Percentiles rank a stretch among this genome's conserved stretches.
phyloP scores from a whole-genome alignment of 2,329 filamentous ascomycete species.

The Pseudogymnoascus sp. region DNA sequence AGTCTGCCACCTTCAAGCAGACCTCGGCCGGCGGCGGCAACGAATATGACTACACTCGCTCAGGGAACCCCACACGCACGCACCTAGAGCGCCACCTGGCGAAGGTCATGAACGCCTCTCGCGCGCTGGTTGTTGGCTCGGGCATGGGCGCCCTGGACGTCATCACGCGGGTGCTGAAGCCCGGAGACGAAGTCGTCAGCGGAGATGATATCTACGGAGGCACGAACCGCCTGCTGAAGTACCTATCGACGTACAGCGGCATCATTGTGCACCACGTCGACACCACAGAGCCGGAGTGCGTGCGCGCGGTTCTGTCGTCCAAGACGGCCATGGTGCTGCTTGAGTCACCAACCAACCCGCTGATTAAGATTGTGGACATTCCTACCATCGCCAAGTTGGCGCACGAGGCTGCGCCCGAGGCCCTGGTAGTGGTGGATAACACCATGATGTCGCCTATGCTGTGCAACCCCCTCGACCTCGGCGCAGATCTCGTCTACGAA shows the following conservation, averaged over 20 bases:
- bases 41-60: constrained; percentile 98
- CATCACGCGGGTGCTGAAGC: constrained; percentile 80
- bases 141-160: constrained; percentile 98
- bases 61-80: constrained; percentile 90
- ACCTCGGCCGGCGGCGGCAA: constrained; percentile 66
- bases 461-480: constrained; percentile 85
- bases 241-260: constrained; percentile 77
- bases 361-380: constrained; percentile 97
- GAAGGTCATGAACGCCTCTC: constrained; percentile 95
- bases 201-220: constrained; percentile 96
- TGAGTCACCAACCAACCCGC: constrained; percentile 92
- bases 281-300: constrained; percentile 69
- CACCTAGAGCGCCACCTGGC: constrained; percentile 94
- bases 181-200: constrained; percentile 93
- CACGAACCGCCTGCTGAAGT: constrained; percentile 87
- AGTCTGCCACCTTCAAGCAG: constrained; percentile 98
- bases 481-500: constrained; percentile 94
- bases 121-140: constrained; percentile 86
- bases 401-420: constrained; percentile 69
- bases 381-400: constrained; percentile 66
- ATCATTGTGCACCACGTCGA: constrained; percentile 96
- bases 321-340: constrained; percentile 95
- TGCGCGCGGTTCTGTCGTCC: constrained; percentile 57
- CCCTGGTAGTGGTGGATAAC: constrained; percentile 90
- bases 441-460: constrained; percentile 98